Evolutionary conservation across 2,329 filamentous ascomycete genomes (phyloP).

Genomic region (Polychaeton citri): DNA sequence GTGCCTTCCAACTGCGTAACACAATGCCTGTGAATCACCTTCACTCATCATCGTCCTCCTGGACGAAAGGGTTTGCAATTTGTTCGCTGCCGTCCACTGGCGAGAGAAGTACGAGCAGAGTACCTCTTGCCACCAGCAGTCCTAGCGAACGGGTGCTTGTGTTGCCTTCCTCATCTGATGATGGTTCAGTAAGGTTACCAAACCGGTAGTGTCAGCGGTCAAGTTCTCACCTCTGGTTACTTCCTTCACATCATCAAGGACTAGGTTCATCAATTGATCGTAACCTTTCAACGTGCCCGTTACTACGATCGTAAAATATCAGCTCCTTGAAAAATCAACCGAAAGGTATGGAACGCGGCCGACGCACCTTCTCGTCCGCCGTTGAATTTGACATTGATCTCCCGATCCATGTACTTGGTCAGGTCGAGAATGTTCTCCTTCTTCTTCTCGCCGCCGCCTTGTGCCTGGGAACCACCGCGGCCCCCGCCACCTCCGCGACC

Average conservation of each 20-base stretch:
- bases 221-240: conserved; percentile 59
- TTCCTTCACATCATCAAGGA: conserved; percentile 88
- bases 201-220: neutral
- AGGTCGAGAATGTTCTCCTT: conserved; percentile 98
- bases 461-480: conserved; percentile 19
- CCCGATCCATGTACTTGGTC: conserved; percentile 93
- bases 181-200: neutral
- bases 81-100: conserved; percentile 90
- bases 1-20: neutral
- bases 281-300: conserved; percentile 85
- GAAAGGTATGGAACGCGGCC: neutral
- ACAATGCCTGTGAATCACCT: neutral
- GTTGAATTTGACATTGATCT: conserved; percentile 91
- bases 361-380: conserved; percentile 73
- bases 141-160: conserved; percentile 68
- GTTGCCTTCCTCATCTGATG: conserved; percentile 80
- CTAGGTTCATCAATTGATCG: conserved; percentile 95
- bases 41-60: conserved; percentile 45
- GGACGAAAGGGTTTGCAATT: conserved; percentile 85
- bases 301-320: conserved; percentile 41
- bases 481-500: conserved; percentile 26
- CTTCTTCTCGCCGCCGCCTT: conserved; percentile 47
- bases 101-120: conserved; percentile 81
- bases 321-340: neutral
- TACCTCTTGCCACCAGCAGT: conserved; percentile 80